A percentile compares a stretch with the other conserved stretches of the same genome.
These are phyloP conservation scores for Lathyrus oleraceus DNA, from an alignment of 306 rosid species.

Conservation along the genomic window DNA sequence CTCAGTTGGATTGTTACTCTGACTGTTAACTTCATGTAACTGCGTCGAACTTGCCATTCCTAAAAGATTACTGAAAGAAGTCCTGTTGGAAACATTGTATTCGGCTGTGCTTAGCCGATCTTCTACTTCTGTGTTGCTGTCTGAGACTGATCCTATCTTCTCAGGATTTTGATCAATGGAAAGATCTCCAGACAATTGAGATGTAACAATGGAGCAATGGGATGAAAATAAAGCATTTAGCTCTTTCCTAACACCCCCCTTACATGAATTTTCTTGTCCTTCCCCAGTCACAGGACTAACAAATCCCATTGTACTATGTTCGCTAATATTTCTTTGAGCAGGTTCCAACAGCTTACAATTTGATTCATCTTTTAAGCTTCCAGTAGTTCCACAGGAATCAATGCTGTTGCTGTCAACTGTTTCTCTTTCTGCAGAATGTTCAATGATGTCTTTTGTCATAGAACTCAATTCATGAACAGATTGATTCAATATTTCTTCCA, in stretches of 20 bases:
- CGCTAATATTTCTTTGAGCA: slow-evolving; percentile 38
- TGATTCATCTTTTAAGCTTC: slow-evolving; percentile 54
- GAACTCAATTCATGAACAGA: slow-evolving; percentile 36
- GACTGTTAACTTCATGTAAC: slow-evolving; percentile 44
- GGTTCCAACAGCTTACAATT: slow-evolving; percentile 41
- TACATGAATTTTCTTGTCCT: slow-evolving; percentile 41
- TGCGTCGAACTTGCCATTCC: slow-evolving; percentile 50
- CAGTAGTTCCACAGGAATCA: slow-evolving; percentile 33
- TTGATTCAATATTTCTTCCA: slow-evolving; percentile 47
- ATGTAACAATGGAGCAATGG: slow-evolving; percentile 47
- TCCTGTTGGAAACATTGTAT: slow-evolving; percentile 33
- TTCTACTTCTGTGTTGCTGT: slow-evolving; percentile 72
- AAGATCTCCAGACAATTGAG: slow-evolving; percentile 60
- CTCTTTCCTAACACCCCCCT: slow-evolving; percentile 42
- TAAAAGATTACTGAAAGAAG: slow-evolving; percentile 48
- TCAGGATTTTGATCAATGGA: slow-evolving; percentile 61
- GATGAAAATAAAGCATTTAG: slow-evolving; percentile 45
- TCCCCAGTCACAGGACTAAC: slow-evolving; percentile 31
- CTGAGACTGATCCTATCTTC: slow-evolving; percentile 56
- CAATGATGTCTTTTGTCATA: slow-evolving; percentile 29
- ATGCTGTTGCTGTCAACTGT: slow-evolving; percentile 33
- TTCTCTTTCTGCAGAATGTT: slow-evolving; percentile 42
- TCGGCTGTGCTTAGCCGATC: slow-evolving; percentile 49
- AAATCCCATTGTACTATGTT: slow-evolving; percentile 23
- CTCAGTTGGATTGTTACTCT: slow-evolving; percentile 37